Evolutionary conservation across 164 flowering plant genomes (phyloP).

Genomic region (Umbilicus rupestris): DNA sequence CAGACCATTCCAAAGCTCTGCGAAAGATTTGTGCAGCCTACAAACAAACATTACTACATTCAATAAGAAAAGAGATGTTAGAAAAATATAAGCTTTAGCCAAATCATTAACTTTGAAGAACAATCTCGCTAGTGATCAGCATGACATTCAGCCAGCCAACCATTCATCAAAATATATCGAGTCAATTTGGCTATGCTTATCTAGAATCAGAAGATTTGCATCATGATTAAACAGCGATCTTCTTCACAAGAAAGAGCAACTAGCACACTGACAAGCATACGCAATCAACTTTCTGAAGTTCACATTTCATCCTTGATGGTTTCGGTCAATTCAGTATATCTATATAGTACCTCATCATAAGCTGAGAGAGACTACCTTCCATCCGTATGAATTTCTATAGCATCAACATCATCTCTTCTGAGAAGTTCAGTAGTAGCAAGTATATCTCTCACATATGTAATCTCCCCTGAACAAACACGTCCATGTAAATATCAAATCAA

Average conservation of each 20-base stretch:
- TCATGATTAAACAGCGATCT: background rate
- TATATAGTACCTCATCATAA: background rate
- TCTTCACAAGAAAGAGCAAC: background rate
- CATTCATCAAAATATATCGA: too few relatives aligned
- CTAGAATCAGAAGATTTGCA: background rate
- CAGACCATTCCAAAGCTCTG: conserved; percentile 49
- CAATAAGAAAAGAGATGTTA: background rate
- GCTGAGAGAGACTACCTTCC: conserved; percentile 44
- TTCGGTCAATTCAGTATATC: background rate
- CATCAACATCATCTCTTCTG: conserved; percentile 53
- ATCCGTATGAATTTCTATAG: conserved; percentile 75
- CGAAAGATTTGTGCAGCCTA: conserved; percentile 37
- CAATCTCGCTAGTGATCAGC: too few relatives aligned
- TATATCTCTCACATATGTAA: conserved; percentile 54
- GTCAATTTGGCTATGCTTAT: background rate
- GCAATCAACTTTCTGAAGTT: background rate
- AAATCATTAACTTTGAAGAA: background rate
- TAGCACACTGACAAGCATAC: background rate
- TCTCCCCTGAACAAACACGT: conserved; percentile 28
- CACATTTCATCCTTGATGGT: background rate
- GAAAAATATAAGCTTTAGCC: background rate
- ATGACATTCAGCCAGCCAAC: too few relatives aligned
- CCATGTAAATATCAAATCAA: background rate
- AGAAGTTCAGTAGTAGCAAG: conserved; percentile 52
- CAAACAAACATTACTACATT: conserved; percentile 7